Evolutionary conservation across 2,329 filamentous ascomycete species (phyloP).

Genomic region (Aureobasidium sp.): DNA sequence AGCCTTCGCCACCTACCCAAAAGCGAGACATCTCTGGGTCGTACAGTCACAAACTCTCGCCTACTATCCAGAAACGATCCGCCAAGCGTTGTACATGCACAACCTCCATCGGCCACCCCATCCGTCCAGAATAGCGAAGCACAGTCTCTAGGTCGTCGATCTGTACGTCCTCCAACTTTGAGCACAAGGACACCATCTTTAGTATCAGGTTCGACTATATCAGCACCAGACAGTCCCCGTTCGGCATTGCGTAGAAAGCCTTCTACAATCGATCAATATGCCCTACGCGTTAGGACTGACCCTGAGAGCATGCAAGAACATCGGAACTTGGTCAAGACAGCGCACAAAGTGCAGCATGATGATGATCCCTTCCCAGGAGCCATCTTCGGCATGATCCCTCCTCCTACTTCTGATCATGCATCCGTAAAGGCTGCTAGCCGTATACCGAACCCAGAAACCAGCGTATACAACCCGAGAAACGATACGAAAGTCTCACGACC

Average conservation of each 20-base stretch:
- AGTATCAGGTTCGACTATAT: constrained; percentile 42
- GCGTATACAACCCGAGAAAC: not conserved
- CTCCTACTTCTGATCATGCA: not conserved
- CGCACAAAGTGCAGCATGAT: not conserved
- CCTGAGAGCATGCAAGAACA: constrained; percentile 19
- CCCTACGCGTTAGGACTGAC: constrained; percentile 12
- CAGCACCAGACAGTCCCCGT: constrained; percentile 40
- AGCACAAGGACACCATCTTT: constrained; percentile 41
- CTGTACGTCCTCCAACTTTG: constrained; percentile 15
- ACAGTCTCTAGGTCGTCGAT: not conserved
- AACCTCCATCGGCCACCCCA: not conserved
- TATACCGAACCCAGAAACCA: not conserved
- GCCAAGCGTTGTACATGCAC: constrained; percentile 14
- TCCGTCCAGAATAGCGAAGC: not conserved
- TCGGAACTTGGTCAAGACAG: constrained; percentile 15
- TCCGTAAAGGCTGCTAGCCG: not conserved
- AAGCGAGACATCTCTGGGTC: not conserved
- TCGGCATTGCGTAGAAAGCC: constrained; percentile 40
- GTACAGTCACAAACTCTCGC: constrained; percentile 8
- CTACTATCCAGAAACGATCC: not conserved
- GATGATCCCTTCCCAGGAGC: constrained; percentile 12
- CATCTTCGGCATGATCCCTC: constrained; percentile 15
- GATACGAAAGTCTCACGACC: not conserved
- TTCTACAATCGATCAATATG: constrained; percentile 37
- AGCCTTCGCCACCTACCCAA: not conserved